A percentile compares a stretch with the other conserved stretches of the same genome.
These are phyloP conservation scores for Lactuca sativa DNA, from an alignment of 129 eudicot species.

Conservation along the genomic window DNA sequence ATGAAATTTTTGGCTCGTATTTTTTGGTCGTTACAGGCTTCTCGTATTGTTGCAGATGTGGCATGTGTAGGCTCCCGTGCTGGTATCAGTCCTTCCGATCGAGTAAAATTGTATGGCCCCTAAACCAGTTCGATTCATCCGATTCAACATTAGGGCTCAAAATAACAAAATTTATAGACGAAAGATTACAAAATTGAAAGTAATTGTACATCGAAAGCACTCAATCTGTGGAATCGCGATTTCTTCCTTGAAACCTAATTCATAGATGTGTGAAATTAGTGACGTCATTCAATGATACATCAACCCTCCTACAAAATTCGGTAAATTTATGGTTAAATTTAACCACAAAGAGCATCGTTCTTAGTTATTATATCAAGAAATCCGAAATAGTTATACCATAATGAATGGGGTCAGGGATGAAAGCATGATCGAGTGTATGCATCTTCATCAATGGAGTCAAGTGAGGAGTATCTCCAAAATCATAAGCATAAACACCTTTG, in stretches of 20 bases:
- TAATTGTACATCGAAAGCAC: slow-evolving; percentile 72
- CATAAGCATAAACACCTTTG: slow-evolving; percentile 80
- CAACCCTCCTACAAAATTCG: slow-evolving; percentile 64
- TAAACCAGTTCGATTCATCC: slow-evolving; percentile 22
- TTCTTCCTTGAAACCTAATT: slow-evolving; percentile 85
- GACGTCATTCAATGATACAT: slow-evolving; percentile 98
- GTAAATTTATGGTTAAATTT: neutral
- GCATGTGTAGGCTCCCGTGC: slow-evolving; percentile 98
- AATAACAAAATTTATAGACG: neutral
- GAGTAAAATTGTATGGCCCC: slow-evolving; percentile 89
- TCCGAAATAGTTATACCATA: slow-evolving; percentile 48
- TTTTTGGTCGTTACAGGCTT: too few relatives aligned
- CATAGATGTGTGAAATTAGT: slow-evolving; percentile 79
- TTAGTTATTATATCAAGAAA: neutral
- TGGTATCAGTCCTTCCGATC: slow-evolving; percentile 88
- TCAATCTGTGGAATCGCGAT: slow-evolving; percentile 79
- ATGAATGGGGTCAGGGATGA: slow-evolving; percentile 95
- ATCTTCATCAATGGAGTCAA: slow-evolving; percentile 94
- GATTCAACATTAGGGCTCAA: neutral
- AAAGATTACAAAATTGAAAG: neutral
- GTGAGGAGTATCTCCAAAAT: slow-evolving; percentile 92
- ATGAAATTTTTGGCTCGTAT: too few relatives aligned
- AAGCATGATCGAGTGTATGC: slow-evolving; percentile 97
- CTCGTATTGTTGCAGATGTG: slow-evolving; percentile 89
- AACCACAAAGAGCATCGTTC: neutral